Evolutionary conservation across 257 asterid species (phyloP).

Genomic region (Primulina eburnea): DNA sequence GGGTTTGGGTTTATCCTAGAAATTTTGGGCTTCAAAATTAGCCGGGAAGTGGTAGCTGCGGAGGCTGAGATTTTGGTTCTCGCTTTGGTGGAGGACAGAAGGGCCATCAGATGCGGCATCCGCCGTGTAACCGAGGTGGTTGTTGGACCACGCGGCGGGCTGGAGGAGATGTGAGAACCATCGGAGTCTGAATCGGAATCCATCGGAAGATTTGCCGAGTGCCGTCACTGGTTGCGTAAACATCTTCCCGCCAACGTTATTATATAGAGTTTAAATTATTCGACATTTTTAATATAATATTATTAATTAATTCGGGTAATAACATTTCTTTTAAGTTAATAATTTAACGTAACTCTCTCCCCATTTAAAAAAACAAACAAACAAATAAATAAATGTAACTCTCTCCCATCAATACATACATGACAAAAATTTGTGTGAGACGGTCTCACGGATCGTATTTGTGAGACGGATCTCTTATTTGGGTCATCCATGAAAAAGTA

Average conservation of each 20-base stretch:
- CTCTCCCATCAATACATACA: too few species aligned
- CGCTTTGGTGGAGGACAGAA: constrained; percentile 38
- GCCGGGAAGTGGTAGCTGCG: constrained; percentile 46
- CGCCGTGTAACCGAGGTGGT: constrained; percentile 25
- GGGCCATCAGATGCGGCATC: constrained; percentile 23
- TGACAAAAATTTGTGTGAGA: too few species aligned
- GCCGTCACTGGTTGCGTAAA: neutral
- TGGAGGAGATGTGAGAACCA: constrained; percentile 83
- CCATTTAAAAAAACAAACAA: too few species aligned
- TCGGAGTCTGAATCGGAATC: constrained; percentile 75
- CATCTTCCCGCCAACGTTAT: neutral
- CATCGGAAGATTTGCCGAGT: constrained; percentile 34
- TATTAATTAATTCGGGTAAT: too few species aligned
- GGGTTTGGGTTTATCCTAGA: constrained; percentile 33
- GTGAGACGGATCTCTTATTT: too few species aligned
- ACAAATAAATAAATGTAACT: too few species aligned
- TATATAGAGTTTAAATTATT: too few species aligned
- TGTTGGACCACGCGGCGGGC: constrained; percentile 57
- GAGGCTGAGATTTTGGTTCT: constrained; percentile 38
- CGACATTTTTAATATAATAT: neutral
- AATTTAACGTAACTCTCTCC: too few species aligned
- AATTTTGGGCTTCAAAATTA: constrained; percentile 49
- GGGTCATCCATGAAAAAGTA: too few species aligned
- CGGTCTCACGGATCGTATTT: too few species aligned
- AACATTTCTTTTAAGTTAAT: too few species aligned